phyloP scores from a whole-genome alignment of 1,139 yeast genomes.

The Saccharomyces hybrid region DNA sequence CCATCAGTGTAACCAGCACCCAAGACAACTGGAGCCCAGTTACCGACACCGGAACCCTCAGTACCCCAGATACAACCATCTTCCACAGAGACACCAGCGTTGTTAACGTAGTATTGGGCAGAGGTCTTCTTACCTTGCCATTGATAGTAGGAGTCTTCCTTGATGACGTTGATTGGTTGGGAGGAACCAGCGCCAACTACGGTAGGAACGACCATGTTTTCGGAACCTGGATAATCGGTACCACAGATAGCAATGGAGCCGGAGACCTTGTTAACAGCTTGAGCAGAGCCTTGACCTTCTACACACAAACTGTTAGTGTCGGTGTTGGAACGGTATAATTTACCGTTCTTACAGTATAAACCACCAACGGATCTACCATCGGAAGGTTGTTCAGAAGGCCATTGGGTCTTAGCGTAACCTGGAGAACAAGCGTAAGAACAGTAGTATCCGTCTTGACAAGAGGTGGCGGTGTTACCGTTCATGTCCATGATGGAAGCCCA shows the following conservation, averaged over 20 bases:
- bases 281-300: slow-evolving; percentile 70
- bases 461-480: slow-evolving; percentile 54
- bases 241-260: slow-evolving; percentile 81
- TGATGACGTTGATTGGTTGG: slow-evolving; percentile 68
- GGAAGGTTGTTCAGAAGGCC: slow-evolving; percentile 82
- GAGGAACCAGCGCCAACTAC: slow-evolving; percentile 60
- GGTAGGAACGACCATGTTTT: slow-evolving; percentile 95
- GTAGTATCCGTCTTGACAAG: slow-evolving; percentile 81
- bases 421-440: slow-evolving; percentile 96
- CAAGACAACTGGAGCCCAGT: slow-evolving; percentile 96
- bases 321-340: slow-evolving; percentile 69
- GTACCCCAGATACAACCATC: slow-evolving; percentile 95
- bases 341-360: slow-evolving; percentile 68
- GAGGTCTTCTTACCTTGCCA: slow-evolving; percentile 85
- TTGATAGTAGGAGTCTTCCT: slow-evolving; percentile 64
- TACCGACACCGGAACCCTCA: slow-evolving; percentile 73
- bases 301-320: slow-evolving; percentile 62
- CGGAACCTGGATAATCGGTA: slow-evolving; percentile 98
- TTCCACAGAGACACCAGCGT: slow-evolving; percentile 83
- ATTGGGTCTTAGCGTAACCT: slow-evolving; percentile 96
- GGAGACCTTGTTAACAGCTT: slow-evolving; percentile 56
- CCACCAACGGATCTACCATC: slow-evolving; percentile 92
- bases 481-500: slow-evolving; percentile 75
- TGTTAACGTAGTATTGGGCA: slow-evolving; percentile 93
- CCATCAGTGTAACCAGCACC: slow-evolving; percentile 88